A percentile compares a stretch with the other conserved stretches of the same genome.
Conservation (phyloP, 73 alveolate species). For the Stentor coeruleus region DNA sequence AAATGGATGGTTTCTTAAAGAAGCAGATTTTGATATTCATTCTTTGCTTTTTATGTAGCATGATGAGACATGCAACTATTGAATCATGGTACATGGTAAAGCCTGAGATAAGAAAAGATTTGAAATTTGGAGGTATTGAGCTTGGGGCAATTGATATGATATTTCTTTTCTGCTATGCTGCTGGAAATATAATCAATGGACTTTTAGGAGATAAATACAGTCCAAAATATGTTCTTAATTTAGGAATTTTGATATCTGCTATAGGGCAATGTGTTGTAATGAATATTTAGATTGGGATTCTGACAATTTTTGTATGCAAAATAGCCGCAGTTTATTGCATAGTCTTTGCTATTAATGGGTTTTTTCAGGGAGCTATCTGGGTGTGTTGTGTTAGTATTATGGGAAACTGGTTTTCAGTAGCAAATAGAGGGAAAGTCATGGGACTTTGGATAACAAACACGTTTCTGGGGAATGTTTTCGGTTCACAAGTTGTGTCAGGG, state of each 20-base stretch:
- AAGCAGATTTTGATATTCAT: background rate
- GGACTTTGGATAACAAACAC: background rate
- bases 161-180: background rate
- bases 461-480: background rate
- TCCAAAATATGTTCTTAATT: background rate
- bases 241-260: background rate
- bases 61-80: background rate
- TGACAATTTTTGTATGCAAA: background rate
- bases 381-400: background rate
- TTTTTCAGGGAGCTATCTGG: background rate
- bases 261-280: background rate
- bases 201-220: background rate
- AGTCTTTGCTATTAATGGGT: background rate
- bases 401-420: slow-evolving; percentile 12
- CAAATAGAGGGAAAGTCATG: slow-evolving; percentile 6
- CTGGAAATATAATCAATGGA: slow-evolving; percentile 3
- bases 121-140: background rate
- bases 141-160: slow-evolving; percentile 3
- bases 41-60: slow-evolving; percentile 11
- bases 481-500: slow-evolving; percentile 6
- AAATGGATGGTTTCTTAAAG: slow-evolving; percentile 1
- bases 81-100: background rate
- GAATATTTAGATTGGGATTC: background rate
- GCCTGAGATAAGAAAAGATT: background rate
- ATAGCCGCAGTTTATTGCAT: background rate